These are phyloP conservation scores for Candida caryicola DNA, from an alignment of 805 yeast genomes.

Conservation along the genomic window DNA sequence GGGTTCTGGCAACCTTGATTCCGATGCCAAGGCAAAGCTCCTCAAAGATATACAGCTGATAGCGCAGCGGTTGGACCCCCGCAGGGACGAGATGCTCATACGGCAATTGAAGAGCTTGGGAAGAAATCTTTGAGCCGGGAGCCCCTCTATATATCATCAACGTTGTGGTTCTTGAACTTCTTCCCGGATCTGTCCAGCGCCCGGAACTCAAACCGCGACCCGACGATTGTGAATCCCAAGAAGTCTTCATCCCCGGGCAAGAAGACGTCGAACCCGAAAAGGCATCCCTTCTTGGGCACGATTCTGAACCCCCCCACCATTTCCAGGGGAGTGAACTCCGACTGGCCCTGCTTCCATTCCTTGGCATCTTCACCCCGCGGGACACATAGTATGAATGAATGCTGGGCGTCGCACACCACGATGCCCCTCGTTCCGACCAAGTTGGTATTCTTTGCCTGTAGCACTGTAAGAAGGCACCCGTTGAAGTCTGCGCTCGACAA, in stretches of 20 bases:
- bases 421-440: constrained; percentile 68
- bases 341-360: constrained; percentile 30
- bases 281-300: constrained; percentile 64
- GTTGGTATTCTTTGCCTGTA: constrained; percentile 53
- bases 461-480: constrained; percentile 66
- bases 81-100: constrained; percentile 21
- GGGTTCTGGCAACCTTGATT: neutral
- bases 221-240: constrained; percentile 64
- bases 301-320: constrained; percentile 62
- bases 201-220: constrained; percentile 74
- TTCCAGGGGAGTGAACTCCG: constrained; percentile 24
- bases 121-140: constrained; percentile 5
- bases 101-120: constrained; percentile 21
- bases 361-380: constrained; percentile 33
- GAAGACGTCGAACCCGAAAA: constrained; percentile 50
- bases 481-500: constrained; percentile 77
- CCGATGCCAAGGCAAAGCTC: constrained; percentile 2
- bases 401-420: constrained; percentile 81
- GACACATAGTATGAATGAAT: constrained; percentile 61
- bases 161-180: constrained; percentile 79
- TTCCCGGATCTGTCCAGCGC: constrained; percentile 78
- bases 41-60: constrained; percentile 11
- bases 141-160: constrained; percentile 46
- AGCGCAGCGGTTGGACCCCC: constrained; percentile 12
- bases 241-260: constrained; percentile 33